Conservation (phyloP, 1,139 yeast species). For the Zygosaccharomyces sapae region DNA sequence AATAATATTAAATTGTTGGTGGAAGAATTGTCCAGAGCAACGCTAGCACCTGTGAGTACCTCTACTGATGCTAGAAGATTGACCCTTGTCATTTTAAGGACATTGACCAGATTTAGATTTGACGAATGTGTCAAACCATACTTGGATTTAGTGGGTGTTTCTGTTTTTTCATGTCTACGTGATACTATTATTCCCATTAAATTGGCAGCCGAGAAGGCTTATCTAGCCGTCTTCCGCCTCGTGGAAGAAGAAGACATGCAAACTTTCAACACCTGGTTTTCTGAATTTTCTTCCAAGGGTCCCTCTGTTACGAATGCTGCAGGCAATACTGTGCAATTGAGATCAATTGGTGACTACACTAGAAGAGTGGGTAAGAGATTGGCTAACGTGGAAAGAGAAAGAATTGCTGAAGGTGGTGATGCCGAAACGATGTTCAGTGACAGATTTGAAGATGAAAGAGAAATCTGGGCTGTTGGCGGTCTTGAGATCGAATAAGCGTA, state of each 20-base stretch:
- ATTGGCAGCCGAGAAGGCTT: constrained; percentile 92
- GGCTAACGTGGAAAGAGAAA: constrained; percentile 80
- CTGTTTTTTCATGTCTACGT: constrained; percentile 77
- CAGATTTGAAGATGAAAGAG: constrained; percentile 77
- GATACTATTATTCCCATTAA: constrained; percentile 89
- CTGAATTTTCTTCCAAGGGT: constrained; percentile 26
- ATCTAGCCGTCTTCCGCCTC: constrained; percentile 63
- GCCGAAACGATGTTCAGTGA: constrained; percentile 81
- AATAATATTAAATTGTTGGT: constrained; percentile 42
- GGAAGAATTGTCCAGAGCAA: constrained; percentile 47
- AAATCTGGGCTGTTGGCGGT: constrained; percentile 84
- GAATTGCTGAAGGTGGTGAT: constrained; percentile 88
- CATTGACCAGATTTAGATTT: constrained; percentile 62
- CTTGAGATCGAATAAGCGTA: constrained; percentile 38
- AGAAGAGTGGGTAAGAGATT: constrained; percentile 80
- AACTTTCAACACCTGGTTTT: constrained; percentile 60
- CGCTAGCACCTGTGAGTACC: constrained; percentile 52
- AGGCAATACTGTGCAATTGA: constrained; percentile 51
- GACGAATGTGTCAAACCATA: constrained; percentile 47
- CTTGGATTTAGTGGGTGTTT: constrained; percentile 59
- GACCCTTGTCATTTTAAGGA: constrained; percentile 69
- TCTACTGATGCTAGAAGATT: constrained; percentile 78
- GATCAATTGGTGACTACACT: constrained; percentile 84
- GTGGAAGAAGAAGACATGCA: constrained; percentile 64
- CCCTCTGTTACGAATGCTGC: constrained; percentile 39